phyloP scores from a whole-genome alignment of 768 basidiomycete genomes.

The Tremella fuciformis region DNA sequence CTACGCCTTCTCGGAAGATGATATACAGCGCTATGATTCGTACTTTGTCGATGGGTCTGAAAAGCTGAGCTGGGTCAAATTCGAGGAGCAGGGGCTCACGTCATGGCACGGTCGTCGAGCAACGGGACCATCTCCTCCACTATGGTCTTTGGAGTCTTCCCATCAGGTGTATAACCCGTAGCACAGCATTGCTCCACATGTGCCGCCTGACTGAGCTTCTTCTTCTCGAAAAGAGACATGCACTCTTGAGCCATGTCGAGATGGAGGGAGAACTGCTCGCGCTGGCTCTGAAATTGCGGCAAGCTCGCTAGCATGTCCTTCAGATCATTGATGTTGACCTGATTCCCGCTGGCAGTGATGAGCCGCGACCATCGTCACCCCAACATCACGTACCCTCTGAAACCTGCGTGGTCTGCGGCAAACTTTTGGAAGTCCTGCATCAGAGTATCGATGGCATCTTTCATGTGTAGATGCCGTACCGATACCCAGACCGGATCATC shows the following conservation, averaged over 20 bases:
- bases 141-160: slow-evolving; percentile 87
- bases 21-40: slow-evolving; percentile 95
- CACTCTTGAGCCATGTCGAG: slow-evolving; percentile 97
- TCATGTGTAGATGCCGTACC: slow-evolving; percentile 96
- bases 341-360: slow-evolving; percentile 62
- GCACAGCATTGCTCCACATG: slow-evolving; percentile 96
- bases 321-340: slow-evolving; percentile 91
- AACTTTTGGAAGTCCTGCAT: slow-evolving; percentile 96
- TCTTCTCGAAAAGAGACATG: slow-evolving; percentile 86
- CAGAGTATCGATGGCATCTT: slow-evolving; percentile 93
- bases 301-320: slow-evolving; percentile 96
- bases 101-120: slow-evolving; percentile 77
- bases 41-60: slow-evolving; percentile 84
- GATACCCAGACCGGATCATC: slow-evolving; percentile 85
- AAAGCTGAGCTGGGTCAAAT: neutral
- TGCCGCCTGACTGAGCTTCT: slow-evolving; percentile 76
- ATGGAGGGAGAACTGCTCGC: slow-evolving; percentile 95
- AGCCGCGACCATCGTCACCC: neutral
- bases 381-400: slow-evolving; percentile 62
- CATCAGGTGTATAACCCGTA: slow-evolving; percentile 84
- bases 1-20: slow-evolving; percentile 90
- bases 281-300: slow-evolving; percentile 90
- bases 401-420: slow-evolving; percentile 87
- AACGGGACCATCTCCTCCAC: slow-evolving; percentile 99
- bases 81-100: slow-evolving; percentile 57